Percentiles rank a stretch among this genome's conserved stretches.
Evolutionary conservation across 2,329 filamentous ascomycete genomes (phyloP).

Genomic region (Scedosporium boydii): DNA sequence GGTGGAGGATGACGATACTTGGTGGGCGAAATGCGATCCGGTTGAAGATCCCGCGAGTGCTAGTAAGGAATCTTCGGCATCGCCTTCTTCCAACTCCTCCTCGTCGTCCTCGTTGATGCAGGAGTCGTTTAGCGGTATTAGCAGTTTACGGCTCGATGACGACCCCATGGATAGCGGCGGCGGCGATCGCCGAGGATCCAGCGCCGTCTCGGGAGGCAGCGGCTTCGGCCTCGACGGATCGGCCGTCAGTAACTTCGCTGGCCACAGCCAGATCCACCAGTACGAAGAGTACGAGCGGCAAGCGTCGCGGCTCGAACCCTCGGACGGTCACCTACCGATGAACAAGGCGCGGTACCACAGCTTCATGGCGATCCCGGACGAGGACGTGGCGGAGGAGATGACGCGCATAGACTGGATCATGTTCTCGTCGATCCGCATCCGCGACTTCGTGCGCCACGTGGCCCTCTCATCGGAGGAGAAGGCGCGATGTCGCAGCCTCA

Average conservation of each 20-base stretch:
- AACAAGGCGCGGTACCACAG: conserved; percentile 83
- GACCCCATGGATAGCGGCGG: conserved; percentile 15
- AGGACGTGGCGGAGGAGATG: conserved; percentile 81
- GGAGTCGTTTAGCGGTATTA: conserved; percentile 34
- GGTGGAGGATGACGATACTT: conserved; percentile 79
- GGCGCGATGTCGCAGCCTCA: conserved; percentile 65
- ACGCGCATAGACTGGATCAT: conserved; percentile 97
- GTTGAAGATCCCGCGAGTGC: conserved; percentile 22
- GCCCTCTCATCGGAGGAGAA: conserved; percentile 63
- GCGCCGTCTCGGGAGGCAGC: background rate
- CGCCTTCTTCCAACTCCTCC: background rate
- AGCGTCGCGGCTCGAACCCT: conserved; percentile 62
- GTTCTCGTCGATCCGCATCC: conserved; percentile 88
- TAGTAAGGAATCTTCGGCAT: conserved; percentile 13
- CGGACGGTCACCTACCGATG: conserved; percentile 52
- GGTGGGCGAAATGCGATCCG: conserved; percentile 80
- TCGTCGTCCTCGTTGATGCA: conserved; percentile 16
- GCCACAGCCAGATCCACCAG: conserved; percentile 42
- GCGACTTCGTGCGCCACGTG: conserved; percentile 87
- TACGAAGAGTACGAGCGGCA: conserved; percentile 75
- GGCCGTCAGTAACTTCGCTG: conserved; percentile 4
- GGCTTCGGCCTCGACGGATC: background rate
- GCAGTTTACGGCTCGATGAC: conserved; percentile 38
- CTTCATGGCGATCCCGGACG: conserved; percentile 78
- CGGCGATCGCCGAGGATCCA: background rate